A percentile compares a stretch with the other conserved stretches of the same genome.
These are phyloP conservation scores for Colletotrichum sp. DNA, from an alignment of 2,329 filamentous ascomycete species.

Conservation along the genomic window DNA sequence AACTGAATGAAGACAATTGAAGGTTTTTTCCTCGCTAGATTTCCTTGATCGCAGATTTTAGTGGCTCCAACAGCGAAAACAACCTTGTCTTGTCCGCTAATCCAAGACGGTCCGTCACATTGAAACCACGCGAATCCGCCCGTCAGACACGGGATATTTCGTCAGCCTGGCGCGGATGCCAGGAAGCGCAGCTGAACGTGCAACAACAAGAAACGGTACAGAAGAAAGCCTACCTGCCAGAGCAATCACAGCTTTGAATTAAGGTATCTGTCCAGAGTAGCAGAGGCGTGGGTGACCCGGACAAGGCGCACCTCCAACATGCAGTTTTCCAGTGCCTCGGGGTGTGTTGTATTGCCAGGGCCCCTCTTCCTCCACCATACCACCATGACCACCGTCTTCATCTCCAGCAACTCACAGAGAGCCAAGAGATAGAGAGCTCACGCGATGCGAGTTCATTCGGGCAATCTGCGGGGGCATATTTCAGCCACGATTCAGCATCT, in stretches of 20 bases:
- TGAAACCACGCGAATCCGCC: neutral
- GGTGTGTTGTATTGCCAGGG: neutral
- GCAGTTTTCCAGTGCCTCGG: neutral
- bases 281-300: neutral
- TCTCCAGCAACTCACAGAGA: neutral
- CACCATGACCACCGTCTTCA: neutral
- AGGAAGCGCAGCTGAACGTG: neutral
- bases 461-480: slow-evolving; percentile 16
- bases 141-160: neutral
- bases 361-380: neutral
- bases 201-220: neutral
- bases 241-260: neutral
- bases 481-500: slow-evolving; percentile 9
- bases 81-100: neutral
- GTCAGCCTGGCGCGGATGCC: neutral
- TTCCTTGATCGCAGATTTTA: neutral
- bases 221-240: neutral
- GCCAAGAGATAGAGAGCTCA: slow-evolving; percentile 14
- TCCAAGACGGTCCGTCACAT: neutral
- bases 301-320: neutral
- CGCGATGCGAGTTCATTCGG: slow-evolving; percentile 3
- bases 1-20: neutral
- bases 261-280: neutral
- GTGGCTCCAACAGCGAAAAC: neutral
- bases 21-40: neutral